Evolutionary conservation across 148 eudicot species (phyloP).

Genomic region (Vaccinium vitisidaea): DNA sequence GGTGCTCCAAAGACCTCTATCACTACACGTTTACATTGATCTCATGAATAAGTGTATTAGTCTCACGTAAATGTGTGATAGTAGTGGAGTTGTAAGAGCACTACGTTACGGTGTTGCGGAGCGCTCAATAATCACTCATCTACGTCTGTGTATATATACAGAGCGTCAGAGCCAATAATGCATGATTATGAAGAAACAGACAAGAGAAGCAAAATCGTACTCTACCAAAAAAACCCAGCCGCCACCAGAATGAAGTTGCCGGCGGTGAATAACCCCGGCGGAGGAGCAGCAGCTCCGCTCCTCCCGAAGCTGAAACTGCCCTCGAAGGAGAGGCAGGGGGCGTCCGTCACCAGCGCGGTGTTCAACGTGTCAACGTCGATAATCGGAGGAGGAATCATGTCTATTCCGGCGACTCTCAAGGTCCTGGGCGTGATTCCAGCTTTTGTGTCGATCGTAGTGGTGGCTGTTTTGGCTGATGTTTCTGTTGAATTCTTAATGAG

Average conservation of each 20-base stretch:
- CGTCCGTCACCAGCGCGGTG: conserved; percentile 71
- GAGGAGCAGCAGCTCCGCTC: conserved; percentile 34
- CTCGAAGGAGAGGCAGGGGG: not conserved
- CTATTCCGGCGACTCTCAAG: conserved; percentile 88
- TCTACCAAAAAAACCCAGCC: not conserved
- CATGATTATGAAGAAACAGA: not conserved
- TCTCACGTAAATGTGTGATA: too few species aligned
- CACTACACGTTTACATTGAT: too few species aligned
- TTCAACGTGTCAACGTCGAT: conserved; percentile 90
- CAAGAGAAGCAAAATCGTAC: not conserved
- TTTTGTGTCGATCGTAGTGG: conserved; percentile 42
- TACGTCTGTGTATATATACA: not conserved
- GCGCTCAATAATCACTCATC: not conserved
- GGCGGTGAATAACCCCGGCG: conserved; percentile 1
- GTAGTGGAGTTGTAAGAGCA: too few species aligned
- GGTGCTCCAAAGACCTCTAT: too few species aligned
- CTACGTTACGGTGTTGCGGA: too few species aligned
- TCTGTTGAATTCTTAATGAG: conserved; percentile 78
- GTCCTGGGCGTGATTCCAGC: conserved; percentile 85
- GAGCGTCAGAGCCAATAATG: not conserved
- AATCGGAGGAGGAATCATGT: conserved; percentile 94
- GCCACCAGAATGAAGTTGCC: conserved; percentile 22
- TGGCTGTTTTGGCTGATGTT: conserved; percentile 69
- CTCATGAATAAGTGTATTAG: too few species aligned
- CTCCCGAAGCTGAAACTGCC: conserved; percentile 26